A percentile compares a stretch with the other conserved stretches of the same genome.
phyloP scores from a whole-genome alignment of 805 yeast genomes.

The Hanseniaspora clermontiae region DNA sequence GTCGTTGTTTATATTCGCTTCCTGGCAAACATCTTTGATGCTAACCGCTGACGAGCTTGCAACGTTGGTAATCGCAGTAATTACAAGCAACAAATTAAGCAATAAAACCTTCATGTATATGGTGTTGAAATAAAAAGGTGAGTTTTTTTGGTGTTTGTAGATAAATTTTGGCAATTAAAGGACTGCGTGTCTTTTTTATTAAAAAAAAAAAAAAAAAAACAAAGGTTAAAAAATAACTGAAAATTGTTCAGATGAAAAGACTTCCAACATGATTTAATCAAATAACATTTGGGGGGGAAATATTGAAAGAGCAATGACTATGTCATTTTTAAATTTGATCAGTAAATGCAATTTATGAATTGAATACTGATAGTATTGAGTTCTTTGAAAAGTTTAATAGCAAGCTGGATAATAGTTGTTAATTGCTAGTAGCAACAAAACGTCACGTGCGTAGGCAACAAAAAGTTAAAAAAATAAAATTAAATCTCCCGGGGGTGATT shows the following conservation, averaged over 20 bases:
- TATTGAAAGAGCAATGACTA: no score
- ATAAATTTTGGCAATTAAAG: background rate
- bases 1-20: background rate
- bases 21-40: background rate
- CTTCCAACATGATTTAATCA: background rate
- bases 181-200: background rate
- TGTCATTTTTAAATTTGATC: no score
- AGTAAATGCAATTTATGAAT: no score
- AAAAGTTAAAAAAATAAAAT: constrained; percentile 15
- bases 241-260: background rate
- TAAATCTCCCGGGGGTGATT: constrained; percentile 38
- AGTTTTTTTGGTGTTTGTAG: background rate
- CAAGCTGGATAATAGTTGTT: no score
- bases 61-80: background rate
- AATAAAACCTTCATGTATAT: background rate
- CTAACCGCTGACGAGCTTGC: background rate
- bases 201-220: background rate
- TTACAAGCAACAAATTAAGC: background rate
- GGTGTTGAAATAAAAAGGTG: background rate
- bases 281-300: background rate
- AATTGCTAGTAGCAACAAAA: no score
- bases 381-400: no score
- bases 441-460: no score
- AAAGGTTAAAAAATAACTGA: background rate
- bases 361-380: no score